Base-by-base conservation (phyloP, 2,329 filamentous ascomycete genomes). In the Diaporthe eres region DNA sequence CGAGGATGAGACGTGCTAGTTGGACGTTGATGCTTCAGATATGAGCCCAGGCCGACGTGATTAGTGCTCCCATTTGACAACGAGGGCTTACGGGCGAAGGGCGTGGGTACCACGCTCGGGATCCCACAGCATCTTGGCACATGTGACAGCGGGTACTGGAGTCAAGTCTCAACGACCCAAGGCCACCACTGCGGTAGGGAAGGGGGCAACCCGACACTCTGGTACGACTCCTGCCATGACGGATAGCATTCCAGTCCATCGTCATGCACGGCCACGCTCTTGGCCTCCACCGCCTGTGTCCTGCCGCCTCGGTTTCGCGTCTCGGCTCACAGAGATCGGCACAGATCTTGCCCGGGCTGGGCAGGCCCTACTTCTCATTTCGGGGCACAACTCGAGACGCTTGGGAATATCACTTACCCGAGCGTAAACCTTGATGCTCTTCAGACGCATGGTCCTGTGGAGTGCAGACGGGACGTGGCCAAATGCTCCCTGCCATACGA, bases 111-210 rank as follows among this genome's bases (percentile, higher is more conserved):
- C 37, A 19, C 34, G 47, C 63, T 42, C 49, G 53, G 74, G 70
- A 61, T 49, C 53, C 61, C 47, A 76, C 74, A 70, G 70, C 60
- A 49, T 57, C 68, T 63, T 44, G 60, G 34, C 61, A 61, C 55
- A 63, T 44, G 74, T 72, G 61, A 63, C 74, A 63, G 75, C 44
- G 57, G 57, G 75, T 60, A 74, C 28, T 25, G 58, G 71, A 76
- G 60, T n/a, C 55, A 51, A 19, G 10, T 47, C 55, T 34, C 68
- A 58, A 47, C 25, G 34, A 55, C 8, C 7, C 42, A 25, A 55
- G 22, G 17, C 37, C 42, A 57, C 39, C 53, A 58, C 39, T 71
- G 55, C 65, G 55, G 39, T 49, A 31, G 55, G 28, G 13, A 31
- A 55, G 53, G 55, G n/a, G 44, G 12, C 9, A 17, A 58, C 71